phyloP scores from a whole-genome alignment of 2,329 filamentous ascomycete species.

The Pseudocercospora fuligena region DNA sequence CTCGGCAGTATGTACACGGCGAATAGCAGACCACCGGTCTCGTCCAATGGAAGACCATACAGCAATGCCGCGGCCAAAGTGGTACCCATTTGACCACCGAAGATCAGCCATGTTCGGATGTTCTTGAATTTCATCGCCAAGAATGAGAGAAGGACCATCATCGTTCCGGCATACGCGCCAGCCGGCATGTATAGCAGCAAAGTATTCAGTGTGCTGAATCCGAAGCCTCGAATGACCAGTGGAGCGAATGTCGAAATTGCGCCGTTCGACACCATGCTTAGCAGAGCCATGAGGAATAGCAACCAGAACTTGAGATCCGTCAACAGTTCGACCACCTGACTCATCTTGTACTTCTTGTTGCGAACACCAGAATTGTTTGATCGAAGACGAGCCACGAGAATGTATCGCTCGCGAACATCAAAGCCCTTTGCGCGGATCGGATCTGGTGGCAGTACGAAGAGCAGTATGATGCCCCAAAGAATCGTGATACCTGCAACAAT shows the following conservation, averaged over 20 bases:
- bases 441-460: constrained; percentile 48
- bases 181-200: constrained; percentile 20
- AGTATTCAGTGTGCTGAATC: constrained; percentile 18
- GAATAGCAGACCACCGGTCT: constrained; percentile 17
- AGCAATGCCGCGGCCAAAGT: constrained; percentile 18
- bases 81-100: constrained; percentile 15
- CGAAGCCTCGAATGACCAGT: constrained; percentile 44
- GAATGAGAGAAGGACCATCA: constrained; percentile 18
- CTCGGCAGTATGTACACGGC: constrained; percentile 20
- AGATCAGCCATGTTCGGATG: constrained; percentile 22
- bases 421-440: constrained; percentile 51
- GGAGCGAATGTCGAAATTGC: constrained; percentile 40
- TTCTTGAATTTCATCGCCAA: constrained; percentile 18
- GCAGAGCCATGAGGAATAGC: constrained; percentile 53
- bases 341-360: constrained; percentile 51
- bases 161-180: constrained; percentile 20
- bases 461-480: constrained; percentile 46
- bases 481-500: constrained; percentile 42
- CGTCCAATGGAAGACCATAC: constrained; percentile 16
- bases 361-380: constrained; percentile 40
- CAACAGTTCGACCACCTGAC: constrained; percentile 47
- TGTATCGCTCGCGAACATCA: constrained; percentile 41
- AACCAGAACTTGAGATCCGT: constrained; percentile 47
- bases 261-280: constrained; percentile 52
- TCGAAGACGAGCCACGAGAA: constrained; percentile 37